phyloP scores from a whole-genome alignment of 495 filamentous ascomycete genomes.

The Aspergillus asperescens region DNA sequence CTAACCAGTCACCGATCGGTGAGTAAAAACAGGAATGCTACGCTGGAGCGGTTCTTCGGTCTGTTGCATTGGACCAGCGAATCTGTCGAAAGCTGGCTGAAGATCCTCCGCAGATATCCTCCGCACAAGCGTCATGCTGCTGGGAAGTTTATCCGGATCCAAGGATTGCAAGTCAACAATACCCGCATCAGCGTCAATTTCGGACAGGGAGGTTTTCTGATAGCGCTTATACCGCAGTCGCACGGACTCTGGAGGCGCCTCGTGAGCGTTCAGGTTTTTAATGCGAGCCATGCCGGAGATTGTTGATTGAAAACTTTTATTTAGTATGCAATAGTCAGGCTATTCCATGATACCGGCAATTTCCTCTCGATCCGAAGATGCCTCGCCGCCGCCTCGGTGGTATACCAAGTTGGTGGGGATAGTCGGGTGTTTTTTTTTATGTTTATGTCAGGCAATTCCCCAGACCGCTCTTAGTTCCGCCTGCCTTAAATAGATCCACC shows the following conservation, averaged over 20 bases:
- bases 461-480: neutral
- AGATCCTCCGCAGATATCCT: conserved; percentile 31
- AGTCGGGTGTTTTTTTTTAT: neutral
- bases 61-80: conserved; percentile 22
- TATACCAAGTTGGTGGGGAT: too few species aligned
- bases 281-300: conserved; percentile 32
- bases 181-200: conserved; percentile 41
- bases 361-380: neutral
- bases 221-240: conserved; percentile 62
- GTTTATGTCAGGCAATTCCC: neutral
- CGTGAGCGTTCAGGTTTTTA: conserved; percentile 59
- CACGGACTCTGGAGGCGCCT: conserved; percentile 62
- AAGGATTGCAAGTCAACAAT: conserved; percentile 48
- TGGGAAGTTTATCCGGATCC: conserved; percentile 27
- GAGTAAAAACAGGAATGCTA: conserved; percentile 44
- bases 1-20: conserved; percentile 39
- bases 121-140: conserved; percentile 23
- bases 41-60: conserved; percentile 17
- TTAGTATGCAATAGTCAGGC: neutral
- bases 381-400: neutral
- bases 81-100: conserved; percentile 33
- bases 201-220: conserved; percentile 37
- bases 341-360: neutral
- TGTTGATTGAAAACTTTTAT: neutral
- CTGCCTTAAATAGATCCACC: too few species aligned